Evolutionary conservation across 306 rosid species (phyloP).

Genomic region (Crotalaria pallida): DNA sequence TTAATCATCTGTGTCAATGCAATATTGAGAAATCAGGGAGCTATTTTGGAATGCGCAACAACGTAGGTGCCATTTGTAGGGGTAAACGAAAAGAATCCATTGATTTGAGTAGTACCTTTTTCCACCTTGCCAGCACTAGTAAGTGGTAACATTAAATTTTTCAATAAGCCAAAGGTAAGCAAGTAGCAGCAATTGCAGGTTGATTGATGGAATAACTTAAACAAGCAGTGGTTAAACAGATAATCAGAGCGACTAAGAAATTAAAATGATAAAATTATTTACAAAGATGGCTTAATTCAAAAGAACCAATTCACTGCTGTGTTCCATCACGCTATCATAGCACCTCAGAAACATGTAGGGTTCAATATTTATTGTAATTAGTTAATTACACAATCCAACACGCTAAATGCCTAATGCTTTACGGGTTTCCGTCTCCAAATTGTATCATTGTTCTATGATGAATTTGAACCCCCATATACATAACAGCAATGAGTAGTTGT

Average conservation of each 20-base stretch:
- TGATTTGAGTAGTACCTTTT: not conserved
- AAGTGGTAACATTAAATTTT: not conserved
- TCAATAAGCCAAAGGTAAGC: not conserved
- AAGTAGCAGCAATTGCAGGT: not conserved
- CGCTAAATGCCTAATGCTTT: too few relatives aligned
- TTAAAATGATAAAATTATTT: not conserved
- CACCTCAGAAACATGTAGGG: too few relatives aligned
- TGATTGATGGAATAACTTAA: not conserved
- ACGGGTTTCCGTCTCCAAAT: too few relatives aligned
- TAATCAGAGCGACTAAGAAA: not conserved
- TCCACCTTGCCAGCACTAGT: not conserved
- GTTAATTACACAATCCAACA: too few relatives aligned
- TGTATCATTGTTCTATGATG: too few relatives aligned
- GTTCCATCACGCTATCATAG: too few relatives aligned
- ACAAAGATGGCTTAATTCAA: not conserved
- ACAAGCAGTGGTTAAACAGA: not conserved
- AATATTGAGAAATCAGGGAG: not conserved
- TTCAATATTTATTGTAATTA: too few relatives aligned
- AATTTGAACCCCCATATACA: too few relatives aligned
- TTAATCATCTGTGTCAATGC: not conserved
- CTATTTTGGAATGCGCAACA: not conserved
- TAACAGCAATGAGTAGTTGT: too few relatives aligned
- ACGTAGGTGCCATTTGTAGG: not conserved
- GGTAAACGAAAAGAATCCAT: not conserved
- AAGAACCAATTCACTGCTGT: not conserved